phyloP scores from a whole-genome alignment of 2,329 filamentous ascomycete species.

The Ophiostoma sp. region DNA sequence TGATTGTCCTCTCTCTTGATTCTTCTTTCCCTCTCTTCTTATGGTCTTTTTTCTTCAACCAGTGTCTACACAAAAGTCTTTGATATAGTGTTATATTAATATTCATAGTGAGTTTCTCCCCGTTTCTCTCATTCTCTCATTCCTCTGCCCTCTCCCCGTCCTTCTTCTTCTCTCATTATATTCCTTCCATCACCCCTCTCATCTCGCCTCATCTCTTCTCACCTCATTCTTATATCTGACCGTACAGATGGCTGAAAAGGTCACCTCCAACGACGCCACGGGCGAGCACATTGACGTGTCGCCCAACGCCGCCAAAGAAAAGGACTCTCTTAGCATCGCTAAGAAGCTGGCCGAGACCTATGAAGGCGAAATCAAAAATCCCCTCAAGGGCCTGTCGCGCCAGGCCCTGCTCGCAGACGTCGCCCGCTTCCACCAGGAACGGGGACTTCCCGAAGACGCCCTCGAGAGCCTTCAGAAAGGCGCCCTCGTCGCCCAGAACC shows the following conservation, averaged over 20 bases:
- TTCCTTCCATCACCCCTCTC: background rate
- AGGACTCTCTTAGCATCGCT: slow-evolving; percentile 8
- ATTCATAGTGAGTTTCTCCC: background rate
- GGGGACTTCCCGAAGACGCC: slow-evolving; percentile 52
- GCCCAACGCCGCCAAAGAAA: background rate
- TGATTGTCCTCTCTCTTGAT: slow-evolving; percentile 2
- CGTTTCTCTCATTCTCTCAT: background rate
- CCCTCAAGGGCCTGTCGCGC: slow-evolving; percentile 24
- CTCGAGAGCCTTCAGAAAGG: slow-evolving; percentile 58
- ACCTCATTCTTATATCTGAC: background rate
- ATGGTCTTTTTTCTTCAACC: background rate
- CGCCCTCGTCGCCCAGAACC: slow-evolving; percentile 68
- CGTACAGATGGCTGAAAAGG: slow-evolving; percentile 19
- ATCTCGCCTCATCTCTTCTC: background rate
- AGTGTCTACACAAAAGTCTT: background rate
- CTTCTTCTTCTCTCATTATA: background rate
- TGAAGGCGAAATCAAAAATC: slow-evolving; percentile 25
- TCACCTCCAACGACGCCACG: background rate
- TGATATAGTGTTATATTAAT: background rate
- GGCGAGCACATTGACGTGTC: slow-evolving; percentile 13
- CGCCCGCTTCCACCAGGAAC: slow-evolving; percentile 29
- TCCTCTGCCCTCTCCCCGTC: background rate
- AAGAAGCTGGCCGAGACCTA: slow-evolving; percentile 19
- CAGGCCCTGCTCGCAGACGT: slow-evolving; percentile 25
- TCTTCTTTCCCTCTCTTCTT: background rate